Conservation (phyloP, 2,329 filamentous ascomycete species). For the Macrophomina tecta region DNA sequence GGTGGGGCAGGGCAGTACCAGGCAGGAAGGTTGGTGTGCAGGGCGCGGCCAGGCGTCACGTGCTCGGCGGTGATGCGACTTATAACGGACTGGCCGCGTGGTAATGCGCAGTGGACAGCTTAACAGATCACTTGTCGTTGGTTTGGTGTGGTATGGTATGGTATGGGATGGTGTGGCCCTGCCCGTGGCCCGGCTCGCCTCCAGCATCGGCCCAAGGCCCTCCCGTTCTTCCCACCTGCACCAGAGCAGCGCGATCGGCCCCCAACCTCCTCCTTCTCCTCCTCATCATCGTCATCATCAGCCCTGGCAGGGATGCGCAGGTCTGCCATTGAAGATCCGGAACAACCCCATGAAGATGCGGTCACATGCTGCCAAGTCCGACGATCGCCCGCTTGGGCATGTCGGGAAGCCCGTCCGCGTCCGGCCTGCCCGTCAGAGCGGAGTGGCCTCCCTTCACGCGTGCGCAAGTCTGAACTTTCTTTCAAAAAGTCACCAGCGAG, state of each 20-base stretch:
- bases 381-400: not conserved
- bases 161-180: too few relatives aligned
- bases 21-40: constrained; percentile 21
- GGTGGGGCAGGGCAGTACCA: constrained; percentile 8
- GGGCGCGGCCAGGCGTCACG: not conserved
- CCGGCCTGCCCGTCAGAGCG: not conserved
- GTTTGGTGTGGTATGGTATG: too few relatives aligned
- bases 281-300: not conserved
- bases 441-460: too few relatives aligned
- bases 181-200: constrained; percentile 8
- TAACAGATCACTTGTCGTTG: too few relatives aligned
- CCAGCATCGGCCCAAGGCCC: not conserved
- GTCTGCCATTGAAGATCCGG: constrained; percentile 2
- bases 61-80: not conserved
- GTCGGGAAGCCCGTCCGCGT: not conserved
- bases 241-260: constrained; percentile 3
- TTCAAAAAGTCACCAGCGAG: too few relatives aligned
- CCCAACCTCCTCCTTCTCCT: not conserved
- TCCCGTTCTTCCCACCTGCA: not conserved
- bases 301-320: not conserved
- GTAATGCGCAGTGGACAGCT: not conserved
- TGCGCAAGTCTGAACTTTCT: too few relatives aligned
- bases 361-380: not conserved
- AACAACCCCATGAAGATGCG: not conserved
- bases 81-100: not conserved